phyloP scores from a whole-genome alignment of 2,329 filamentous ascomycete species.

The Penicillium janthinellum region DNA sequence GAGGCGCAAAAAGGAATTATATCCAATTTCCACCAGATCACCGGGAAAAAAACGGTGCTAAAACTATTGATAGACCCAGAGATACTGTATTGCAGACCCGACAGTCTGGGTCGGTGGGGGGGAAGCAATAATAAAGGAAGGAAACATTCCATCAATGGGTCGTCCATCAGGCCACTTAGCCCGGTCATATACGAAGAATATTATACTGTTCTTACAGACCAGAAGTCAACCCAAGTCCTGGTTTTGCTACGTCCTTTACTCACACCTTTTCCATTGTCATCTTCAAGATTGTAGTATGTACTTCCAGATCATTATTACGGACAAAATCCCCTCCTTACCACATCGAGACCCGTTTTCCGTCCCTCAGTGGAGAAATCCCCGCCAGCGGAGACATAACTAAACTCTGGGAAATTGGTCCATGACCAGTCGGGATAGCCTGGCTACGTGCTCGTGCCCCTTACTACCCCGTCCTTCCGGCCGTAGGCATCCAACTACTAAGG shows the following conservation, averaged over 20 bases:
- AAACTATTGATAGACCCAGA: slow-evolving; percentile 4
- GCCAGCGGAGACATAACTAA: background rate
- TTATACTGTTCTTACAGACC: background rate
- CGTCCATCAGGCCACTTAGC: background rate
- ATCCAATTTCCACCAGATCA: background rate
- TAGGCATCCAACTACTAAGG: too few species aligned
- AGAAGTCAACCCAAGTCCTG: background rate
- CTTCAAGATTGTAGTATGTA: background rate
- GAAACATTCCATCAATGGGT: too few species aligned
- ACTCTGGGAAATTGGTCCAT: slow-evolving; percentile 3
- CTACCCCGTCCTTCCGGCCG: background rate
- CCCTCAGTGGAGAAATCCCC: background rate
- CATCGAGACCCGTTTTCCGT: background rate
- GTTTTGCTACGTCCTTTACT: background rate
- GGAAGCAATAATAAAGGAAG: background rate
- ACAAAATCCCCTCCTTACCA: background rate
- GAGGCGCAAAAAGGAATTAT: background rate
- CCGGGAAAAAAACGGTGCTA: background rate
- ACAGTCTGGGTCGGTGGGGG: background rate
- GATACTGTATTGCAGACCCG: slow-evolving; percentile 8
- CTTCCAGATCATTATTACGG: background rate
- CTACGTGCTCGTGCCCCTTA: background rate
- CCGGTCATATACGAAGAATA: background rate
- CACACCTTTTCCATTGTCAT: background rate
- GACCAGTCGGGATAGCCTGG: background rate